Base-by-base conservation (phyloP, 306 rosid genomes). In the Rosa lucieae region DNA sequence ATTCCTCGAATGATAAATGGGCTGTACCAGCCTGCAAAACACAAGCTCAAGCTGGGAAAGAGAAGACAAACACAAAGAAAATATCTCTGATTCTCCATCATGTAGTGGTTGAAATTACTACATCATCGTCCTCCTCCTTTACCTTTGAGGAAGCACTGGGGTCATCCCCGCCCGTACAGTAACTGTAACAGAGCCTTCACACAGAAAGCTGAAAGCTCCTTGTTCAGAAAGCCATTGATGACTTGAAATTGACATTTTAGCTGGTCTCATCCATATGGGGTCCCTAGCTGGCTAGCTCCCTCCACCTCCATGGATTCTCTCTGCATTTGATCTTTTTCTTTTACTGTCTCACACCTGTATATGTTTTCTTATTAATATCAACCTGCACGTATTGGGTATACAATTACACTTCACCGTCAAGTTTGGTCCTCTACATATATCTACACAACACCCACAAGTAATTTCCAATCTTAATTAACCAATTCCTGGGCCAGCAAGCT, bases 251-350 rank as follows among this genome's bases (percentile, higher is more conserved):
- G 48, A 43, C 73, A 44, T 43, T 20, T 69, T 21, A 43, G 73
- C 39, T 43, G 10, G 73, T 44, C 52, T 69, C 73, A 69, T 44
- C 73, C 73, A 43, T 23, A 69, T n/a, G 17, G 37, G 73, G 55
- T 20, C 37, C 48, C 71, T 2, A 3, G 10, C 47, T 8, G 1
- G 32, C 32, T 3, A 7, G 0, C 6, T 9, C 13, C 21, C 53
- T 69, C 55, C 43, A 35, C 72, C 46, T 66, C 40, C 71, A 39
- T 66, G 20, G 72, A 20, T 68, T 40, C 20, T 10, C 53, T 43
- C 37, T 44, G 53, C 29, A 44, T 5, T 69, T 44, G 37, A 69
- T 5, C n/a, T 8, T 69, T 3, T 21, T 44, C 42, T 43, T 21
- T 21, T 23, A 43, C 53, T n/a, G 55, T 67, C 1, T 39, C 39